Evolutionary conservation across 495 filamentous ascomycete genomes (phyloP), one percentile per base, ranked within the genome.

Genomic region (Pyronema omphalodes): DNA sequence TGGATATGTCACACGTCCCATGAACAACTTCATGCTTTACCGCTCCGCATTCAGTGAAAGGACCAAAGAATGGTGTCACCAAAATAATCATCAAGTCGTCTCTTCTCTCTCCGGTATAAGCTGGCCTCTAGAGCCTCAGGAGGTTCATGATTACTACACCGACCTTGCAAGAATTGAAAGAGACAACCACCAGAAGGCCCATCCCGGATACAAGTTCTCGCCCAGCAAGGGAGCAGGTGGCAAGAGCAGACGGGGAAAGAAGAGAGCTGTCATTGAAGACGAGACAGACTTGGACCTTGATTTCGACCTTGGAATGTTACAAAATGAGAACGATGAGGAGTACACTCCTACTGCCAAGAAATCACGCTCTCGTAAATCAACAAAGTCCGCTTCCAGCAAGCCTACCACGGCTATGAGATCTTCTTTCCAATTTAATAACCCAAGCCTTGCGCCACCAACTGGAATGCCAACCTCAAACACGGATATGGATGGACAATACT

Each of bases 21-120:
- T 95, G 84, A 98, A 98, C 64, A 88, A 87, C 1, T 98, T 96
- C 73, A 96, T 98, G 85, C 74, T 98, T 23, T 98, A 98, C 66
- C 82, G 93, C 7, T 94, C 88, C 47, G 86, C 89, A 5, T 96
- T 83, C 61, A 82, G 89, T 19, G 86, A 89, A 40, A 76, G 88
- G 5, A 83, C 83, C 53, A 95, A 95, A 67, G 68, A 76, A 40
- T 86, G 80, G 76, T 83, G 84, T 56, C 70, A 76, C 7, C 82
- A 93, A 61, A 89, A 88, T 68, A 95, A 96, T 69, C 89, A 96
- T 62, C 91, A 98, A 64, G 74, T 93, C 15, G 86, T 98, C 53
- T 95, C 91, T 2, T 77, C 77, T 17, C 76, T 88, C 17, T 83
- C 84, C 45, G 91, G 91, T 12, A 68, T 75, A 49, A 88, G 86